Base-by-base conservation (phyloP, 2,329 filamentous ascomycete genomes). In the Sporothrix pseudoabietina region DNA sequence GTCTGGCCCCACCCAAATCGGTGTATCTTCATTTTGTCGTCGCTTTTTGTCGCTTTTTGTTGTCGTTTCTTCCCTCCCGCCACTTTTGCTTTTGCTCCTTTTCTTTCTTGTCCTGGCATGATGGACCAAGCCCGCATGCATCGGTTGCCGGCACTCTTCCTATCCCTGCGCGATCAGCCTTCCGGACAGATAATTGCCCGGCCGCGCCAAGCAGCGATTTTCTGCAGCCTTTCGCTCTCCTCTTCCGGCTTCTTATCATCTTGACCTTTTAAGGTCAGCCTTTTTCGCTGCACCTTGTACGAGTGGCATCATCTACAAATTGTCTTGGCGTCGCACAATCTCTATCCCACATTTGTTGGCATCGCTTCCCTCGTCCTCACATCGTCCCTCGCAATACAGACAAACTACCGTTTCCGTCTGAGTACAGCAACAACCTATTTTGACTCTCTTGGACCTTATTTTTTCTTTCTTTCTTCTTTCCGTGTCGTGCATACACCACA, bases 101-200 rank as follows among this genome's bases (percentile, higher is more conserved):
- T 52, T 26, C 16, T 12, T 19, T 16, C 30, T 7, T 41, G 12
- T 26, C 26, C 19, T 47, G n/a, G 5, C 61, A 47, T 22, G 22
- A 47, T 66, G 61, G n/a, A 30, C n/a, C 12, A 19, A 1, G 61
- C 5, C 39, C 39, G 22, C 39, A 66, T 47, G 39, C 39, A 47
- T 47, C 22, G 39, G 39, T 19, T 66, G 12, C 39, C 39, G 61
- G 39, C 39, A 30, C 39, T 47, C 41, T 44, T 30, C 39, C 12
- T 47, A 10, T 41, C 10, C 22, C 35, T 44, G 39, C 39, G 39
- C 59, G 12, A 65, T n/a, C 61, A 47, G 61, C 61, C n/a, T 16
- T 26, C 61, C n/a, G 61, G 39, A 66, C 39, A 66, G 61, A 66
- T 30, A 66, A 44, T 26, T 44, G 39, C 61, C 61, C 39, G 39